phyloP scores from a whole-genome alignment of 164 flowering plant species.

The Stephania cephalantha region DNA sequence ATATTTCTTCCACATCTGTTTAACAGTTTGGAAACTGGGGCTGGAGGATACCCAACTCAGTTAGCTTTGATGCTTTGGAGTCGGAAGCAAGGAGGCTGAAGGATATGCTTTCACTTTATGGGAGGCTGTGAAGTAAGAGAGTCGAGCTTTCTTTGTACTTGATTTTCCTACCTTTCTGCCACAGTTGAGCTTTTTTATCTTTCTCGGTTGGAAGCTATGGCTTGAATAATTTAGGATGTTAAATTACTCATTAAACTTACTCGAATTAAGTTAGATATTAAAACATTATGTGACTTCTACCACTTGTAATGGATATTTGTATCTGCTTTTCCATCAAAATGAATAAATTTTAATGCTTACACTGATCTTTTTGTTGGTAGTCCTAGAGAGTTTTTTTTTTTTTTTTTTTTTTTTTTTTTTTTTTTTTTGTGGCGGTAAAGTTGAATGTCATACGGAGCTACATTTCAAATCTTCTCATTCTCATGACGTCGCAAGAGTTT shows the following conservation, averaged over 20 bases:
- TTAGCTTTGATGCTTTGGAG: slow-evolving; percentile 50
- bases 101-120: slow-evolving; percentile 54
- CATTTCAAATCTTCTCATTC: too few species aligned
- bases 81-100: slow-evolving; percentile 49
- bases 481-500: too few species aligned
- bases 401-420: too few species aligned
- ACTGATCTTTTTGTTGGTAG: too few species aligned
- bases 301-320: not conserved
- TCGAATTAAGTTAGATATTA: not conserved
- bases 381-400: too few species aligned
- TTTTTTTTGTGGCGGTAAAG: too few species aligned
- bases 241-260: not conserved
- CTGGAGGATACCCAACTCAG: slow-evolving; percentile 74
- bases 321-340: not conserved
- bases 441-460: too few species aligned
- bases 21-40: slow-evolving; percentile 85
- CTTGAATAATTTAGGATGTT: not conserved
- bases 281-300: not conserved
- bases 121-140: slow-evolving; percentile 30
- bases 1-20: not conserved
- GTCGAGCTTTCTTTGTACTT: not conserved
- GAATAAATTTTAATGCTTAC: not conserved
- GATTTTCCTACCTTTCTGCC: not conserved
- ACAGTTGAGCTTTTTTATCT: not conserved
- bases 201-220: not conserved